These are phyloP conservation scores for Thelephora terrestris DNA, from an alignment of 1,284 basidiomycete genomes.

Conservation along the genomic window DNA sequence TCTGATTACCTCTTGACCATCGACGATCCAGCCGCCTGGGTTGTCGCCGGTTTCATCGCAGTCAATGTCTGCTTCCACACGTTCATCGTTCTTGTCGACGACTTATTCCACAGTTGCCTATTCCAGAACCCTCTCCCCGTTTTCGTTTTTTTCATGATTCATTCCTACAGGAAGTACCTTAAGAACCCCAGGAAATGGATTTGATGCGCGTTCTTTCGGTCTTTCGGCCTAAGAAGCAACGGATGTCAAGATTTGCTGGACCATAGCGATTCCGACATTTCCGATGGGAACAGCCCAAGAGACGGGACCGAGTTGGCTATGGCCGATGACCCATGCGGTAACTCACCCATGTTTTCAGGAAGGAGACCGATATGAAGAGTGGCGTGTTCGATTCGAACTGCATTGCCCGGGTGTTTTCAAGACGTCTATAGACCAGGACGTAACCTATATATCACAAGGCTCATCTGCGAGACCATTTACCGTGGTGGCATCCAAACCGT, in stretches of 20 bases:
- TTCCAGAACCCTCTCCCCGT: too few species aligned
- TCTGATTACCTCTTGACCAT: slow-evolving; percentile 1
- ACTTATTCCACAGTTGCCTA: neutral
- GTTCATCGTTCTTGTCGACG: neutral
- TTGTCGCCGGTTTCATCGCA: neutral
- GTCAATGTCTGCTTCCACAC: neutral
- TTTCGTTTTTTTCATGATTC: neutral
- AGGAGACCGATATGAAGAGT: neutral
- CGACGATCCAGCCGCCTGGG: neutral
- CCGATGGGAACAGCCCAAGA: too few species aligned
- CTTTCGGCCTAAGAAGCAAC: too few species aligned
- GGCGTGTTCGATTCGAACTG: neutral
- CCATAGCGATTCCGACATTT: neutral
- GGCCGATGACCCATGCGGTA: neutral
- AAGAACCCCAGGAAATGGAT: neutral
- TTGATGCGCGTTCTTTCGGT: neutral
- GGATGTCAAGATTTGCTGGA: too few species aligned
- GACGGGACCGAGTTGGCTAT: neutral
- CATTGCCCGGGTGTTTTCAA: too few species aligned
- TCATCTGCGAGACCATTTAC: too few species aligned
- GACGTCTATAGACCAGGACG: neutral
- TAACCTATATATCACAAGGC: neutral
- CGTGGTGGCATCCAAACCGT: too few species aligned
- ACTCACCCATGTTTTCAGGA: neutral
- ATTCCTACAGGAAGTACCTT: neutral